phyloP scores from a whole-genome alignment of 2,329 filamentous ascomycete genomes.

The Didymella sp. region DNA sequence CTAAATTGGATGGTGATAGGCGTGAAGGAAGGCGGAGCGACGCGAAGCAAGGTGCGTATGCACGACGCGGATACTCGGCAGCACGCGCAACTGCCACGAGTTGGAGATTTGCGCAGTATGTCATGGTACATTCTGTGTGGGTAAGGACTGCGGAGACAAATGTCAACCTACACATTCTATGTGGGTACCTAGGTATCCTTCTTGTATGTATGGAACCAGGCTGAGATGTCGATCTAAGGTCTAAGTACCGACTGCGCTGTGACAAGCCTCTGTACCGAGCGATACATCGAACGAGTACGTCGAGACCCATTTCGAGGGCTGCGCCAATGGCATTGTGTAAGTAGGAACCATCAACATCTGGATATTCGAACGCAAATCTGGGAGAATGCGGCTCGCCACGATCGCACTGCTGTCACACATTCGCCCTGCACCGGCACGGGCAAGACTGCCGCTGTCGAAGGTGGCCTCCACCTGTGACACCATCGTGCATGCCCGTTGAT shows the following conservation, averaged over 20 bases:
- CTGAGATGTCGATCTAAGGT: not conserved
- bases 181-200: too few species aligned
- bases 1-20: not conserved
- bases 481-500: slow-evolving; percentile 6
- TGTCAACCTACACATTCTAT: not conserved
- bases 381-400: not conserved
- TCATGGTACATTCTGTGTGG: not conserved
- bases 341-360: too few species aligned
- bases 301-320: not conserved
- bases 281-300: not conserved
- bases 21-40: slow-evolving; percentile 8
- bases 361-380: not conserved
- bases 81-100: not conserved
- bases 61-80: slow-evolving; percentile 1
- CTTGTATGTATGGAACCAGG: not conserved
- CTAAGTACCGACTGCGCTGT: not conserved
- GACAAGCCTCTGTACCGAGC: not conserved
- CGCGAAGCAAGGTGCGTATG: not conserved
- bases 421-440: slow-evolving; percentile 2
- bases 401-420: not conserved
- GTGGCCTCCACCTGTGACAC: slow-evolving; percentile 1
- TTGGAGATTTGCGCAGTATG: not conserved
- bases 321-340: not conserved
- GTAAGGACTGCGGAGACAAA: not conserved
- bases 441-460: slow-evolving; percentile 4